These are phyloP conservation scores for Diplodia scrobiculata DNA, from an alignment of 2,329 filamentous ascomycete genomes.

Conservation along the genomic window DNA sequence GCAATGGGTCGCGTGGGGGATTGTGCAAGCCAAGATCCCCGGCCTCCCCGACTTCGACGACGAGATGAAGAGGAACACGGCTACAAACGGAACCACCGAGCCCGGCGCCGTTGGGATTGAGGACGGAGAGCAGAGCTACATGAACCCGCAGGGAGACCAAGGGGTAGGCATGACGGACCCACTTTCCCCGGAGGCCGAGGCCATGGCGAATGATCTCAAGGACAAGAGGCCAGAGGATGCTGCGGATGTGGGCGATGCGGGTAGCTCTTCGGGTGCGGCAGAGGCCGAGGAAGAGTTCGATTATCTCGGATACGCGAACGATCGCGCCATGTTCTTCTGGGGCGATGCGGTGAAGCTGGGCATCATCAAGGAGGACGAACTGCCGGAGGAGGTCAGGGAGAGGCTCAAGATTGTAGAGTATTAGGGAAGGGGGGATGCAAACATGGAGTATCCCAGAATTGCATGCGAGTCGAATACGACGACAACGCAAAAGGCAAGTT, in stretches of 20 bases:
- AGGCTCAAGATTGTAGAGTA: conserved; percentile 68
- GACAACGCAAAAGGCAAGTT: neutral
- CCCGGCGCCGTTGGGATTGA: conserved; percentile 18
- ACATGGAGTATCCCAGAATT: too few relatives aligned
- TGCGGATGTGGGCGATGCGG: conserved; percentile 44
- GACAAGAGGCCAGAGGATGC: conserved; percentile 33
- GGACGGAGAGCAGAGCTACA: conserved; percentile 31
- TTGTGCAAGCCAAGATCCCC: conserved; percentile 87
- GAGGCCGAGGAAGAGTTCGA: conserved; percentile 75
- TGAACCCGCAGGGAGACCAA: conserved; percentile 9
- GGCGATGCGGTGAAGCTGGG: conserved; percentile 81
- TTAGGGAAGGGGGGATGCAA: neutral
- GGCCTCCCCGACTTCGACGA: conserved; percentile 61
- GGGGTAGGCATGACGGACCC: conserved; percentile 28
- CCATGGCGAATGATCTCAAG: conserved; percentile 34
- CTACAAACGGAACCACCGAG: conserved; percentile 32
- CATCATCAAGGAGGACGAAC: conserved; percentile 71
- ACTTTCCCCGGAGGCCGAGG: conserved; percentile 30
- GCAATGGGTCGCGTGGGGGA: conserved; percentile 93
- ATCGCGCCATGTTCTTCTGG: conserved; percentile 91
- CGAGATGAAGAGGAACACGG: conserved; percentile 30
- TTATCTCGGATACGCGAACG: conserved; percentile 87
- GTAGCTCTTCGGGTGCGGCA: conserved; percentile 29
- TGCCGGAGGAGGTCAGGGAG: conserved; percentile 67
- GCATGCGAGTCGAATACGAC: neutral